Evolutionary conservation across 768 basidiomycete species (phyloP).

Genomic region (Steccherinum ochraceum): DNA sequence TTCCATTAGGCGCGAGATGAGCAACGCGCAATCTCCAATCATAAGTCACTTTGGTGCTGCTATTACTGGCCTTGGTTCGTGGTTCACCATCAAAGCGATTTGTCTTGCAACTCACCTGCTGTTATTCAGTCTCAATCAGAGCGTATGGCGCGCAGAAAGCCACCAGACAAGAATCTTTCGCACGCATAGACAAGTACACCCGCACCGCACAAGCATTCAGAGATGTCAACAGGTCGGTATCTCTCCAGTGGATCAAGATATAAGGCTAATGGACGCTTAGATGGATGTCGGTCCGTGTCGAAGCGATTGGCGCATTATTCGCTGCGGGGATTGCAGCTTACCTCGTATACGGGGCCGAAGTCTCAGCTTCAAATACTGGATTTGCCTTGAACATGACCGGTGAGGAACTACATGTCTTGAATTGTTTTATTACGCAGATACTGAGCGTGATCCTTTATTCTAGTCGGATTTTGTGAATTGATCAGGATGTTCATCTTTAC

Average conservation of each 20-base stretch:
- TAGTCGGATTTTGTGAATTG: slow-evolving; percentile 49
- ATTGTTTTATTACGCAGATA: neutral
- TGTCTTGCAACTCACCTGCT: neutral
- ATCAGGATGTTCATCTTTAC: slow-evolving; percentile 47
- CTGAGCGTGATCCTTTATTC: neutral
- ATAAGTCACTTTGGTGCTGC: slow-evolving; percentile 48
- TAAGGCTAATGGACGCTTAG: slow-evolving; percentile 12
- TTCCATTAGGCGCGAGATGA: slow-evolving; percentile 46
- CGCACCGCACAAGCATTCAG: slow-evolving; percentile 42
- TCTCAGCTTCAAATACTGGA: slow-evolving; percentile 35
- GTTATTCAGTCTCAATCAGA: slow-evolving; percentile 39
- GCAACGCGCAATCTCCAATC: slow-evolving; percentile 37
- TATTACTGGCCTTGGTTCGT: slow-evolving; percentile 44
- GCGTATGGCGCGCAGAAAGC: slow-evolving; percentile 55
- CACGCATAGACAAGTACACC: slow-evolving; percentile 49
- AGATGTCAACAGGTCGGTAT: slow-evolving; percentile 22
- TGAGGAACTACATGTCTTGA: slow-evolving; percentile 15
- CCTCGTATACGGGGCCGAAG: slow-evolving; percentile 39
- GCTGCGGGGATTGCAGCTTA: slow-evolving; percentile 46
- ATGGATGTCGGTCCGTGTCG: slow-evolving; percentile 49
- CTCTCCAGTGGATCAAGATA: neutral
- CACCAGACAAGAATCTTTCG: slow-evolving; percentile 38
- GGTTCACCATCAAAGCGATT: neutral
- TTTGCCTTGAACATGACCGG: slow-evolving; percentile 29
- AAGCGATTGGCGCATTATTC: slow-evolving; percentile 46